Conservation (phyloP, 2,329 filamentous ascomycete species). For the Grosmannia huntii region DNA sequence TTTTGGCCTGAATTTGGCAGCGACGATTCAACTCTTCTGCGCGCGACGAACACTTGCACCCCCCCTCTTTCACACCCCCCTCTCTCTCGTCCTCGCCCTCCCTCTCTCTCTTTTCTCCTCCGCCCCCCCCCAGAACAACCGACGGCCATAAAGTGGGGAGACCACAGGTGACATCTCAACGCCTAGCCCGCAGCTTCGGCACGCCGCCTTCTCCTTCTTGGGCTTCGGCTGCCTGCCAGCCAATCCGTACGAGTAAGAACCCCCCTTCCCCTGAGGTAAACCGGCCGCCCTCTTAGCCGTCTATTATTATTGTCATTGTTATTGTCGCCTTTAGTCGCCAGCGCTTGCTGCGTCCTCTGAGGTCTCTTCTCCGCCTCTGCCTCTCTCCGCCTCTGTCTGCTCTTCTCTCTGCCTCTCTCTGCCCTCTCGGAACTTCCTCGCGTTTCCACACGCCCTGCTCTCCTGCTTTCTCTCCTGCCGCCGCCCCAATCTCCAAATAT, state of each 20-base stretch:
- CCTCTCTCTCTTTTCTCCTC: background rate
- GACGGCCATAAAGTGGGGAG: slow-evolving; percentile 4
- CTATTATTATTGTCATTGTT: background rate
- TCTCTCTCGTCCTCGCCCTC: background rate
- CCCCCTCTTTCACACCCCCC: background rate
- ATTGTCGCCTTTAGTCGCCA: slow-evolving; percentile 3
- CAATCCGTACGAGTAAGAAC: background rate
- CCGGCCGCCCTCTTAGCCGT: background rate
- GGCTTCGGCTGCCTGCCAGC: background rate
- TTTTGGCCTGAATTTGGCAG: slow-evolving; percentile 5
- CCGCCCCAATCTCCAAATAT: too few species aligned
- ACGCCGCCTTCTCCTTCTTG: slow-evolving; percentile 2
- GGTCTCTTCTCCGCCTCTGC: background rate
- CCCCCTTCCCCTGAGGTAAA: background rate
- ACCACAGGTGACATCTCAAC: slow-evolving; percentile 5
- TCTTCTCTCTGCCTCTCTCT: background rate
- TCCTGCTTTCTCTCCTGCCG: background rate
- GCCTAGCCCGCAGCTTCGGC: slow-evolving; percentile 8
- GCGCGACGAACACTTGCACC: background rate
- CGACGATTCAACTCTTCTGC: background rate
- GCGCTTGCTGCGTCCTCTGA: slow-evolving; percentile 7
- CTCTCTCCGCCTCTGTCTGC: background rate
- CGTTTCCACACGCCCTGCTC: background rate
- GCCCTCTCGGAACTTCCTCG: background rate
- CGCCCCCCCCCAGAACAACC: background rate